Percentiles rank a stretch among this genome's conserved stretches.
phyloP scores from a whole-genome alignment of 148 eudicot species.

The Limonium bicolor region DNA sequence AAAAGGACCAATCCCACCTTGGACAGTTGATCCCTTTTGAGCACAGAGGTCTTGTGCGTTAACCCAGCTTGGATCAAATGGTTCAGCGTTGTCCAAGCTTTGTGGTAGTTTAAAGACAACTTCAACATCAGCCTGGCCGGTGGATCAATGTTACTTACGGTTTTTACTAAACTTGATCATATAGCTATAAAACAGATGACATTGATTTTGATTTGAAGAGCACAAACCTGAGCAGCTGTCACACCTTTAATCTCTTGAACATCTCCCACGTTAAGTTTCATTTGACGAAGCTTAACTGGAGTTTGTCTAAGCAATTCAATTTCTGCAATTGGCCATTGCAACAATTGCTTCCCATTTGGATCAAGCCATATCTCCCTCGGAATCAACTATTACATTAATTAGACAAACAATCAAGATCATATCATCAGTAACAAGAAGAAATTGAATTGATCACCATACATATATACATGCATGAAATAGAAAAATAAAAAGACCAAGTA shows the following conservation, averaged over 20 bases:
- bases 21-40: background rate
- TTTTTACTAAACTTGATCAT: background rate
- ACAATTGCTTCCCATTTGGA: slow-evolving; percentile 15
- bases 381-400: slow-evolving; percentile 24
- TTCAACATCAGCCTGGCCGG: background rate
- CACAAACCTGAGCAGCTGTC: slow-evolving; percentile 15
- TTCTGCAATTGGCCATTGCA: slow-evolving; percentile 27
- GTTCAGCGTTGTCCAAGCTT: background rate
- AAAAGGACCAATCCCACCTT: background rate
- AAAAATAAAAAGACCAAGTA: background rate
- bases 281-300: slow-evolving; percentile 8
- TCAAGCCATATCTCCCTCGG: slow-evolving; percentile 33
- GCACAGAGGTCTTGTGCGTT: background rate
- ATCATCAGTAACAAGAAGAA: too few relatives aligned
- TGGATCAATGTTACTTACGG: background rate
- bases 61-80: background rate
- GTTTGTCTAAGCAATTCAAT: slow-evolving; percentile 13
- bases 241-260: slow-evolving; percentile 16
- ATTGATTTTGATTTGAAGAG: background rate
- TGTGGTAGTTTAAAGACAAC: background rate
- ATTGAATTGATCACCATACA: too few relatives aligned
- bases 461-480: background rate
- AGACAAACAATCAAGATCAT: too few relatives aligned
- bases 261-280: slow-evolving; percentile 7
- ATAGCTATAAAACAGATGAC: background rate